Evolutionary conservation across 805 yeast genomes (phyloP).

Genomic region (Myxozyma monticola): DNA sequence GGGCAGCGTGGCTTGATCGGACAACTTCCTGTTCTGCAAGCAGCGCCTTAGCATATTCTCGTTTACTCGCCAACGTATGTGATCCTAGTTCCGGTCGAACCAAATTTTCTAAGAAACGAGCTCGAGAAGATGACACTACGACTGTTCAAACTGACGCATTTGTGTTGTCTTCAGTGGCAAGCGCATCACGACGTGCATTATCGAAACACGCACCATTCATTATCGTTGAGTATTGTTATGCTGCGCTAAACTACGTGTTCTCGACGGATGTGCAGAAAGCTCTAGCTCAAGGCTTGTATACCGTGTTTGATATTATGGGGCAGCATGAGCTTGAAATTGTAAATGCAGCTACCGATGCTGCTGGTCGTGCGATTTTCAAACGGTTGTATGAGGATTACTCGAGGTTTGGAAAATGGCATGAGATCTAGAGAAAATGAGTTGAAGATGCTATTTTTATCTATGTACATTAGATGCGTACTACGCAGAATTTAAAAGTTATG

Average conservation of each 20-base stretch:
- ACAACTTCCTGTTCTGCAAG: constrained; percentile 7
- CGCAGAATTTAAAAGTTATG: constrained; percentile 1
- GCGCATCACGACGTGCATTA: constrained; percentile 55
- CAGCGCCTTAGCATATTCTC: constrained; percentile 20
- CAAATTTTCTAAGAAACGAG: constrained; percentile 1
- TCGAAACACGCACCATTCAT: constrained; percentile 64
- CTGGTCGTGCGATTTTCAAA: constrained; percentile 68
- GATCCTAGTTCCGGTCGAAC: constrained; percentile 6
- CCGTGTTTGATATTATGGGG: constrained; percentile 69
- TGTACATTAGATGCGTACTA: background rate
- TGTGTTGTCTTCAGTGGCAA: constrained; percentile 49
- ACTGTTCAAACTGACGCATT: constrained; percentile 23
- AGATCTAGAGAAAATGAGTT: constrained; percentile 31
- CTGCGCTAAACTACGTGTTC: constrained; percentile 54
- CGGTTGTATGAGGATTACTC: constrained; percentile 70
- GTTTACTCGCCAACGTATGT: constrained; percentile 23
- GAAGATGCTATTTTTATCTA: background rate
- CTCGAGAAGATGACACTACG: background rate
- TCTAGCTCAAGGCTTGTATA: constrained; percentile 57
- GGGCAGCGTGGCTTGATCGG: constrained; percentile 16
- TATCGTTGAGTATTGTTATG: constrained; percentile 56
- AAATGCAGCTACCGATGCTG: constrained; percentile 63
- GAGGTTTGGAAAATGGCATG: constrained; percentile 80
- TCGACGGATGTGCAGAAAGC: constrained; percentile 47
- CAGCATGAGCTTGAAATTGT: constrained; percentile 62